A percentile compares a stretch with the other conserved stretches of the same genome.
Evolutionary conservation across 2,329 filamentous ascomycete species (phyloP).

Genomic region (Cyphellophora attinorum): DNA sequence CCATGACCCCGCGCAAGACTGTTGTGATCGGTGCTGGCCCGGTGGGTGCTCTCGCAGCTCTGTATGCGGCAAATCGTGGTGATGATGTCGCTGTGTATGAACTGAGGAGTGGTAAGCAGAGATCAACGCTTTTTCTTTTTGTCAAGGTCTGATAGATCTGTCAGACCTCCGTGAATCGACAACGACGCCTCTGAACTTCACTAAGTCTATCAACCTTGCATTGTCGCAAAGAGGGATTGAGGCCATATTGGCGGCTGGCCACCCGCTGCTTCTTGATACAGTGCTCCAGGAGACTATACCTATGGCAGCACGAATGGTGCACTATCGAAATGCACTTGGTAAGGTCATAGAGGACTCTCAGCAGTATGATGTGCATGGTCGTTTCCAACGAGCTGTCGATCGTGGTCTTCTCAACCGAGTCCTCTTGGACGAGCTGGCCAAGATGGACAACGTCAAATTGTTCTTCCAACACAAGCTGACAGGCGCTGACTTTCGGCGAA

Average conservation of each 20-base stretch:
- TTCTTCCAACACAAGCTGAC: constrained; percentile 92
- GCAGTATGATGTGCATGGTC: constrained; percentile 78
- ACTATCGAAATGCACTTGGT: constrained; percentile 57
- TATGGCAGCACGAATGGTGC: constrained; percentile 96
- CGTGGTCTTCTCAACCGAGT: constrained; percentile 72
- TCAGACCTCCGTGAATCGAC: constrained; percentile 76
- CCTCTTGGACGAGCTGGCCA: constrained; percentile 73
- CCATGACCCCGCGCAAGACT: constrained; percentile 47
- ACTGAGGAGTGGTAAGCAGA: constrained; percentile 64
- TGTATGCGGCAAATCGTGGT: constrained; percentile 84
- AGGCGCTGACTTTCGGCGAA: constrained; percentile 70
- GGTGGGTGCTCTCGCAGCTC: constrained; percentile 79
- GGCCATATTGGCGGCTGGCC: constrained; percentile 64
- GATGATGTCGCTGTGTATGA: constrained; percentile 92
- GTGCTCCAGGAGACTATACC: constrained; percentile 74
- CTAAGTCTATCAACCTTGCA: constrained; percentile 96
- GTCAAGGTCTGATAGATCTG: constrained; percentile 1
- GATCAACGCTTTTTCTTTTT: background rate
- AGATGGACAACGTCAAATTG: constrained; percentile 78
- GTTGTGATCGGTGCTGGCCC: constrained; percentile 87
- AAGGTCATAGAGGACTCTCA: constrained; percentile 69
- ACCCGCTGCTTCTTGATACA: constrained; percentile 58
- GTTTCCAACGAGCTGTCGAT: constrained; percentile 82
- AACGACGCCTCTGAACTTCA: constrained; percentile 84
- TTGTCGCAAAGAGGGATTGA: constrained; percentile 90